Evolutionary conservation across 164 flowering plant genomes (phyloP).

Genomic region (Echeveria elegans): DNA sequence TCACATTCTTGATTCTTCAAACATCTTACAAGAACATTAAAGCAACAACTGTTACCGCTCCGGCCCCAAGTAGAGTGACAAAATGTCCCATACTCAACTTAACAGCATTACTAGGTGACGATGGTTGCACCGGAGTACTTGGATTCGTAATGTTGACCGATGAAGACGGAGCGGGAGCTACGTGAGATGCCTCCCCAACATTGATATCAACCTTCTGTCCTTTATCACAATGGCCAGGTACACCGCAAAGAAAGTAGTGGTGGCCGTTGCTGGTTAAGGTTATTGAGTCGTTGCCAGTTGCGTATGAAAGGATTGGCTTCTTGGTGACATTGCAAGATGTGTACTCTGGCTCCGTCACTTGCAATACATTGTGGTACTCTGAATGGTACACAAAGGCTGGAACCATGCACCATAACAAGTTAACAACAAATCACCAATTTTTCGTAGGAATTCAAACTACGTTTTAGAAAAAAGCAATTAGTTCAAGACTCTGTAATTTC

Average conservation of each 20-base stretch:
- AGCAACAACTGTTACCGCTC: background rate
- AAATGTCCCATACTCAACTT: background rate
- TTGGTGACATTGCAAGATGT: conserved; percentile 41
- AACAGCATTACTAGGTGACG: conserved; percentile 10
- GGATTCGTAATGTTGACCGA: conserved; percentile 8
- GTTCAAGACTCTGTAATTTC: too few relatives aligned
- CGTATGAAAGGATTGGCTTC: conserved; percentile 26
- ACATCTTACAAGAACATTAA: background rate
- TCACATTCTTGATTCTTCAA: background rate
- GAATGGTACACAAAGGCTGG: conserved; percentile 53
- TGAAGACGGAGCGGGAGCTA: conserved; percentile 15
- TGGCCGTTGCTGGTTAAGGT: conserved; percentile 35
- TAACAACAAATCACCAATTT: background rate
- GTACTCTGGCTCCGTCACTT: conserved; percentile 42
- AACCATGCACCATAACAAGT: conserved; percentile 3
- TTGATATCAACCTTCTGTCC: conserved; percentile 65
- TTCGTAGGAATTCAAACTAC: too few relatives aligned
- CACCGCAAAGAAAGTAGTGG: conserved; percentile 54
- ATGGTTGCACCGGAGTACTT: conserved; percentile 8
- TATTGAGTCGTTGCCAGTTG: conserved; percentile 52
- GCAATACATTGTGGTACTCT: conserved; percentile 53
- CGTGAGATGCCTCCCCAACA: conserved; percentile 16
- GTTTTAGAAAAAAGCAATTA: too few relatives aligned
- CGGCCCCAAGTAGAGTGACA: background rate
- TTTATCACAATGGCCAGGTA: conserved; percentile 58